Evolutionary conservation across 805 yeast species (phyloP), one percentile per base, ranked within the genome.

Genomic region (Danielia reshetovae): DNA sequence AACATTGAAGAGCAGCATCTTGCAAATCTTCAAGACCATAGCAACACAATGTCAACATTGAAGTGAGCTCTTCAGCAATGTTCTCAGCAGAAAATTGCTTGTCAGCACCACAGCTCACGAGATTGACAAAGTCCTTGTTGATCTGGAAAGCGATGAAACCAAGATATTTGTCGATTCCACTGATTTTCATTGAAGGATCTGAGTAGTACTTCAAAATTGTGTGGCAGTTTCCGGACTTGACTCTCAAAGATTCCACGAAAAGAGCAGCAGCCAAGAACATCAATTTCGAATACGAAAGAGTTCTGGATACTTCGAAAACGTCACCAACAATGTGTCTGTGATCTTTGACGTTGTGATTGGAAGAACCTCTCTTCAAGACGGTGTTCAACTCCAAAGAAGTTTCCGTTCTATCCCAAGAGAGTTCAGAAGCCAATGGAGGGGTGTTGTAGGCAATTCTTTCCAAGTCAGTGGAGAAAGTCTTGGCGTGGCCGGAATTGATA

Each of bases 341-440:
- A 40, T 80, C 77, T 55, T 79, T 84, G 30, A 84, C 79, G 40
- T 85, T 85, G 38, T 77, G 79, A 49, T 83, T 83, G 2, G 95
- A 85, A 0, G 96, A 81, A 10, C 96, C 95, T 42, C 97, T 74
- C 53, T 95, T 76, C 34, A 93, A 69, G 18, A 93, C 87, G 1
- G 96, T 82, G 54, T 93, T 93, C 67, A 93, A 72, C 51, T 93
- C 97, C 42, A 93, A 70, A 2, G 96, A 86, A 13, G 95, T 86
- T 55, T 93, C 98, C 9, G 90, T 81, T 51, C 88, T 79, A 52
- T 82, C 79, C 59, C 59, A 54, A 1, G 55, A 45, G 6, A 52
- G 39, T 25, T 53, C 59, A 10, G 57, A 52, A 1, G 59, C 60
- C 30, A 55, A 46, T 1, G 60, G 55, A 6, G 60, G 60, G 4